phyloP scores from a whole-genome alignment of 1,284 basidiomycete genomes.

The Pterulicium gracile region DNA sequence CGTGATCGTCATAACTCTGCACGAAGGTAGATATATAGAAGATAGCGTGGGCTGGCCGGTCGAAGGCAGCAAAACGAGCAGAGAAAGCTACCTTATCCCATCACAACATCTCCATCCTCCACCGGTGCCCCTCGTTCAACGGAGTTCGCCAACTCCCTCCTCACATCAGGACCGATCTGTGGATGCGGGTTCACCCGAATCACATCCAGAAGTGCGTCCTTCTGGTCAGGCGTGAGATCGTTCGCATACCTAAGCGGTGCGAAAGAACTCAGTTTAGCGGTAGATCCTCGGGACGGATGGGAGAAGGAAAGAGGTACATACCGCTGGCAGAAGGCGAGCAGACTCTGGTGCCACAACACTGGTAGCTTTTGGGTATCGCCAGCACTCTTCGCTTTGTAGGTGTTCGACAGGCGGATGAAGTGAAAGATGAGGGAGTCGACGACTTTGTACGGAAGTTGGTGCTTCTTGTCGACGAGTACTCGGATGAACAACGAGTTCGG shows the following conservation, averaged over 20 bases:
- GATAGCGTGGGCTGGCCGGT: no score
- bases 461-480: constrained; percentile 95
- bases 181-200: constrained; percentile 81
- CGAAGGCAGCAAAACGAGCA: no score
- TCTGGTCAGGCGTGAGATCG: constrained; percentile 97
- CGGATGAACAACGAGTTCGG: constrained; percentile 97
- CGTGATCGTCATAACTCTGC: no score
- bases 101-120: constrained; percentile 44
- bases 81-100: no score
- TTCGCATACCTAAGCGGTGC: constrained; percentile 67
- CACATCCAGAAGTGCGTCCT: constrained; percentile 93
- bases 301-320: constrained; percentile 23
- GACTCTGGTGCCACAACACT: constrained; percentile 96
- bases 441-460: constrained; percentile 96
- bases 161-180: constrained; percentile 84
- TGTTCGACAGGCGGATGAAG: constrained; percentile 90
- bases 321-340: constrained; percentile 93
- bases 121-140: constrained; percentile 63
- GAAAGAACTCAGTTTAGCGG: constrained; percentile 4
- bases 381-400: constrained; percentile 61
- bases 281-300: constrained; percentile 1
- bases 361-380: constrained; percentile 73
- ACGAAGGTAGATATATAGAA: no score
- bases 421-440: constrained; percentile 97
- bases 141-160: constrained; percentile 76